Evolutionary conservation across 495 filamentous ascomycete genomes (phyloP).

Genomic region (Neurospora sp.): DNA sequence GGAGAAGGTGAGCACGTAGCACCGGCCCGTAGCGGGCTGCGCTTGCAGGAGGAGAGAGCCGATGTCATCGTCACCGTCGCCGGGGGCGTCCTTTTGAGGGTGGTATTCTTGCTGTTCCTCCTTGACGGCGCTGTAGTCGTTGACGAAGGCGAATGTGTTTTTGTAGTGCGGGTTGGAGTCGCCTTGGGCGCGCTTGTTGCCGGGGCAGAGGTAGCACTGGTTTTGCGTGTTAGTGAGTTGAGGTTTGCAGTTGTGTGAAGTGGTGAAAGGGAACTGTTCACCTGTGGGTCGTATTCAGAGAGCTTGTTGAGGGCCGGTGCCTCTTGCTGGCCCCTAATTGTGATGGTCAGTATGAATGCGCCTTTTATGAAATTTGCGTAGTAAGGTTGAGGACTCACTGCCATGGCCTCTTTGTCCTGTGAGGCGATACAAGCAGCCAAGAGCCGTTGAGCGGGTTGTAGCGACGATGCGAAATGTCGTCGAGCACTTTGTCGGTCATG

Average conservation of each 20-base stretch:
- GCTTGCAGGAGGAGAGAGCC: constrained; percentile 75
- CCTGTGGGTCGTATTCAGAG: constrained; percentile 69
- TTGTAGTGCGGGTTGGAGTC: constrained; percentile 80
- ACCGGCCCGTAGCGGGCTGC: constrained; percentile 84
- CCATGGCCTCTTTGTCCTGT: constrained; percentile 94
- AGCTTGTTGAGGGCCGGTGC: constrained; percentile 63
- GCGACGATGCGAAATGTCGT: constrained; percentile 94
- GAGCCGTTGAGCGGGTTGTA: constrained; percentile 86
- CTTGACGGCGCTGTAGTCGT: constrained; percentile 96
- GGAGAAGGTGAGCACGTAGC: constrained; percentile 93
- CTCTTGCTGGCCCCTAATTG: constrained; percentile 77
- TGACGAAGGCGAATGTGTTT: constrained; percentile 87
- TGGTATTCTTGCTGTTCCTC: constrained; percentile 63
- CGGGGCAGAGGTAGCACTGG: constrained; percentile 90
- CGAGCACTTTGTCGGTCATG: constrained; percentile 60
- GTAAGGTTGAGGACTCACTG: constrained; percentile 52
- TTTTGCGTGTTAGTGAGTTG: constrained; percentile 1
- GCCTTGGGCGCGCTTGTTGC: constrained; percentile 85
- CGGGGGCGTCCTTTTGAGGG: constrained; percentile 12
- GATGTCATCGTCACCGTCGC: constrained; percentile 34
- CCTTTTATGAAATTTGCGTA: not conserved
- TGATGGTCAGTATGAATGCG: not conserved
- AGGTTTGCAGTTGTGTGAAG: not conserved
- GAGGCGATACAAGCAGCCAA: constrained; percentile 89
- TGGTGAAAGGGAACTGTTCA: too few relatives aligned